Base-by-base conservation (phyloP, 441 rosid species). In the Croton laevigatus region DNA sequence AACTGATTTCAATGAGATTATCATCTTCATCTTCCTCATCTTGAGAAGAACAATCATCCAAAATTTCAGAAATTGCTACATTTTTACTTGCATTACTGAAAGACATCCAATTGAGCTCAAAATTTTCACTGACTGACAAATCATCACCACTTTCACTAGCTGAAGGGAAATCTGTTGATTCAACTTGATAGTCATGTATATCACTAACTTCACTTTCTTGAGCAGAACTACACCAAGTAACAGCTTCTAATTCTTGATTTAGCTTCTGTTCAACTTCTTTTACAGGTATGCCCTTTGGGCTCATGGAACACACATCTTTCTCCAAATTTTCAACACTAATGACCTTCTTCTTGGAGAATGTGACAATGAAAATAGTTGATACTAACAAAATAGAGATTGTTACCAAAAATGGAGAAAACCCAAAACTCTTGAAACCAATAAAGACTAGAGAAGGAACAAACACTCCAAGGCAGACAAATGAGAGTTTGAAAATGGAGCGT, bases 1-100 rank as follows among this genome's bases (percentile, higher is more conserved):
- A 81, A 68, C 76, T 75, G 62, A 90, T 90, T 75, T 90, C 96
- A 73, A 87, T 90, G 59, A 90, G 93, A 49, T 82, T 78, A 77
- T 88, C 96, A 59, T 85, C 93, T 38, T 88, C 94, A 32, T 81
- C 79, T 11, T 70, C 84, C 6, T 76, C 84, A 8, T 70, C 77
- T 16, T 73, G 82, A 12, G 74, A 77, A 32, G 73, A 71, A 44
- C 76, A 71, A 44, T 76, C 74, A 49, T 62, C 53, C 58, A 75
- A 71, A 55, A 75, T 80, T 54, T 80, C 75, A 62, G 76, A 71
- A 14, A 71, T 65, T 44, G 68, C 69, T 42, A 59, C 73, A 34
- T 54, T 77, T 66, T 72, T 80, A 61, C 68, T 73, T 62, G 32
- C 53, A 34, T 64, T 60, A 32, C 57, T 52, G 38, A 77, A 62